phyloP scores from a whole-genome alignment of 192 early-diverging fungal genomes.

The Cladochytrium replicatum region DNA sequence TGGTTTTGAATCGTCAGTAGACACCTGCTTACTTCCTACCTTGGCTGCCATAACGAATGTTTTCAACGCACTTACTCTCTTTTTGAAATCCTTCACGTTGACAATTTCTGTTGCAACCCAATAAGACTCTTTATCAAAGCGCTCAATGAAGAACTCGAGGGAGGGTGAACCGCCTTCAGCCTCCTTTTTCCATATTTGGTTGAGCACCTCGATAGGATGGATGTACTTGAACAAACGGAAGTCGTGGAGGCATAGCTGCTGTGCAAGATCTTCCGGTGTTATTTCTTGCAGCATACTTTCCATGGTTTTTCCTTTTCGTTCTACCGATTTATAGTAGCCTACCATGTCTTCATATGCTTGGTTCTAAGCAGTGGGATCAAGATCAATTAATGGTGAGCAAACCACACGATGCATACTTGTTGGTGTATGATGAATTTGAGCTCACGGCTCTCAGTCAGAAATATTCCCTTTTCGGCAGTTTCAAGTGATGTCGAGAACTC shows the following conservation, averaged over 20 bases:
- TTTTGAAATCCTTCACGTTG: slow-evolving; percentile 42
- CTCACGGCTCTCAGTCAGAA: slow-evolving; percentile 12
- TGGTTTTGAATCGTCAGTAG: too few relatives aligned
- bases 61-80: slow-evolving; percentile 25
- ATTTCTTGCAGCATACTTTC: slow-evolving; percentile 41
- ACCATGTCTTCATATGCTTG: slow-evolving; percentile 38
- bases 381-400: too few relatives aligned
- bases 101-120: slow-evolving; percentile 52
- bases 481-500: slow-evolving; percentile 31
- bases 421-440: slow-evolving; percentile 26
- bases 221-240: slow-evolving; percentile 46
- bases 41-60: slow-evolving; percentile 46
- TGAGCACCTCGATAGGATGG: slow-evolving; percentile 52
- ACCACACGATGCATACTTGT: slow-evolving; percentile 28
- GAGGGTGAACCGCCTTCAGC: slow-evolving; percentile 38
- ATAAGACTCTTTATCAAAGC: slow-evolving; percentile 51
- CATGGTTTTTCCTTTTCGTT: slow-evolving; percentile 34
- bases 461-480: slow-evolving; percentile 19
- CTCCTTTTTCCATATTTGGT: slow-evolving; percentile 45
- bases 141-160: slow-evolving; percentile 40
- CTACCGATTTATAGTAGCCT: slow-evolving; percentile 30
- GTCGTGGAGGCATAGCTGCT: slow-evolving; percentile 48
- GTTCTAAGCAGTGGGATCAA: too few relatives aligned
- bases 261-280: slow-evolving; percentile 28
- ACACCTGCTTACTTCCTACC: too few relatives aligned